Percentiles rank a stretch among this genome's conserved stretches.
These are phyloP conservation scores for Podaxis sp. DNA, from an alignment of 768 basidiomycete genomes.

Conservation along the genomic window DNA sequence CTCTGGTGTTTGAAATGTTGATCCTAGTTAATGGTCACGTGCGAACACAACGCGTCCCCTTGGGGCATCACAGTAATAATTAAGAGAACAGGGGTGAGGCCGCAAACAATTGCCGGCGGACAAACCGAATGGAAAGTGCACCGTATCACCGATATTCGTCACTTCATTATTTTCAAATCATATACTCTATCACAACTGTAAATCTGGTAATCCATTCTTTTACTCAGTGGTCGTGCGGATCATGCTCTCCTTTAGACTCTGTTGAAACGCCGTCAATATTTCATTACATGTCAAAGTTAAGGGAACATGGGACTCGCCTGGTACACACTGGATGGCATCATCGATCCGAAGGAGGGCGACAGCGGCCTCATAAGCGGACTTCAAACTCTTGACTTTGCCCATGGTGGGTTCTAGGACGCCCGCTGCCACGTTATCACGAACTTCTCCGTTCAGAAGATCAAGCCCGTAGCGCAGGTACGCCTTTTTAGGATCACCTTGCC, in stretches of 20 bases:
- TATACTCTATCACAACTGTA: conserved; percentile 5
- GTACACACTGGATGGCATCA: conserved; percentile 89
- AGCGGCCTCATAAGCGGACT: conserved; percentile 95
- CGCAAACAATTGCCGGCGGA: neutral
- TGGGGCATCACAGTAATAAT: neutral
- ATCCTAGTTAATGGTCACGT: conserved; percentile 10
- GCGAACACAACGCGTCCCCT: conserved; percentile 7
- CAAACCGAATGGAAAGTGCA: neutral
- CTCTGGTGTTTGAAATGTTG: conserved; percentile 9
- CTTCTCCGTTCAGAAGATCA: conserved; percentile 91
- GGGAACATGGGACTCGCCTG: conserved; percentile 50
- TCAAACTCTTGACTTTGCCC: conserved; percentile 95
- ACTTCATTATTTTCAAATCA: conserved; percentile 1
- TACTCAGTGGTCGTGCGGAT: conserved; percentile 69
- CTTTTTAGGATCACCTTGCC: conserved; percentile 88
- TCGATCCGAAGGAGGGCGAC: conserved; percentile 94
- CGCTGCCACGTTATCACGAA: conserved; percentile 90
- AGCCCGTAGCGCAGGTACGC: conserved; percentile 87
- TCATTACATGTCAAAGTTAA: conserved; percentile 4
- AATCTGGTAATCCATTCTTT: conserved; percentile 4
- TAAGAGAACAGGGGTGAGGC: neutral
- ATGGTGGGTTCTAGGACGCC: conserved; percentile 96
- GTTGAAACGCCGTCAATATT: conserved; percentile 16
- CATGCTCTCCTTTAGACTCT: conserved; percentile 72
- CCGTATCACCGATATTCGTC: neutral